Conservation (phyloP, 2,329 filamentous ascomycete species). For the Penicillium sp. region DNA sequence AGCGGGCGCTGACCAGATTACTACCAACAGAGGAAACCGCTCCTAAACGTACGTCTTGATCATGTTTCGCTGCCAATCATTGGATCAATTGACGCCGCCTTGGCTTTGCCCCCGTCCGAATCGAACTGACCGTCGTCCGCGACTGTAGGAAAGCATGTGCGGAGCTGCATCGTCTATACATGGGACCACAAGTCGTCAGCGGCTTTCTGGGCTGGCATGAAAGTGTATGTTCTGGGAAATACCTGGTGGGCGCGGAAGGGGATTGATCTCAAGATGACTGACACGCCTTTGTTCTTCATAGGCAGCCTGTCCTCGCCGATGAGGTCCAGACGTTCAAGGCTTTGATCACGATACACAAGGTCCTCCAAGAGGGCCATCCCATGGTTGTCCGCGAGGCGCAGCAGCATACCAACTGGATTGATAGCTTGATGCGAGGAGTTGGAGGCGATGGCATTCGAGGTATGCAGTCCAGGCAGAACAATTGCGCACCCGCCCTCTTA, state of each 20-base stretch:
- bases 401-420: slow-evolving; percentile 83
- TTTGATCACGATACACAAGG: slow-evolving; percentile 94
- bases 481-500: background rate
- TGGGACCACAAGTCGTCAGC: slow-evolving; percentile 97
- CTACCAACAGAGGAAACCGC: slow-evolving; percentile 56
- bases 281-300: slow-evolving; percentile 38
- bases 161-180: slow-evolving; percentile 95
- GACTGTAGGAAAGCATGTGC: slow-evolving; percentile 77
- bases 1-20: slow-evolving; percentile 19
- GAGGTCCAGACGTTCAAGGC: slow-evolving; percentile 99
- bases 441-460: slow-evolving; percentile 79
- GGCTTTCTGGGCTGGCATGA: slow-evolving; percentile 97
- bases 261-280: slow-evolving; percentile 5
- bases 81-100: slow-evolving; percentile 9
- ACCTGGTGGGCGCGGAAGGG: background rate
- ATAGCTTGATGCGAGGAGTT: slow-evolving; percentile 81
- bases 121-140: slow-evolving; percentile 7
- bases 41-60: slow-evolving; percentile 55
- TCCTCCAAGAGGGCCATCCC: slow-evolving; percentile 93
- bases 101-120: slow-evolving; percentile 4
- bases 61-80: slow-evolving; percentile 2
- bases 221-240: slow-evolving; percentile 68
- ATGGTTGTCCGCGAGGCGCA: slow-evolving; percentile 83
- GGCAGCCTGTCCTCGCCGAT: slow-evolving; percentile 95
- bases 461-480: slow-evolving; percentile 23